A percentile compares a stretch with the other conserved stretches of the same genome.
These are phyloP conservation scores for Breynia disticha DNA, from an alignment of 441 rosid species.

Conservation along the genomic window DNA sequence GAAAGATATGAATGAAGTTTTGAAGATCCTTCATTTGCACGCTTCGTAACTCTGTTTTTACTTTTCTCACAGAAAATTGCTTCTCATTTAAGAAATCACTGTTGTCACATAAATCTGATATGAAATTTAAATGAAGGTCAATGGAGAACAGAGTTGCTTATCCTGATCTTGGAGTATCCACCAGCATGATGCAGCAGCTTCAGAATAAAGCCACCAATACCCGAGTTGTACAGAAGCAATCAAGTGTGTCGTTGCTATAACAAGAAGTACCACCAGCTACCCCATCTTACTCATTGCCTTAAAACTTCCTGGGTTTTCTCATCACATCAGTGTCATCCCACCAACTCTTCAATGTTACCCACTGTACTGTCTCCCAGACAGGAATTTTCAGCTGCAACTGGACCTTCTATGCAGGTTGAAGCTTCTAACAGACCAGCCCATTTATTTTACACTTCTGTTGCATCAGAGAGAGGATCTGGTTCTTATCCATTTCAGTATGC, in stretches of 20 bases:
- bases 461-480: constrained; percentile 18
- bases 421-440: constrained; percentile 11
- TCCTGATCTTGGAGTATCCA: constrained; percentile 13
- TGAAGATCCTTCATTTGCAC: too few relatives aligned
- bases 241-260: constrained; percentile 20
- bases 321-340: constrained; percentile 12
- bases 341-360: constrained; percentile 16
- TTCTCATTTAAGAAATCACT: too few relatives aligned
- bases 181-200: constrained; percentile 8
- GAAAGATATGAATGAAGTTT: too few relatives aligned
- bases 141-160: constrained; percentile 26
- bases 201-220: constrained; percentile 17
- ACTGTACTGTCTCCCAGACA: constrained; percentile 14
- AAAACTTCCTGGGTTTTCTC: constrained; percentile 16
- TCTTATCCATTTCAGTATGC: constrained; percentile 16
- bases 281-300: constrained; percentile 22
- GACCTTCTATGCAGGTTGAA: constrained; percentile 20
- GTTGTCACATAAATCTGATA: too few relatives aligned
- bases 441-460: constrained; percentile 4
- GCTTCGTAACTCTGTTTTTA: too few relatives aligned
- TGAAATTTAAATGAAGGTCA: too few relatives aligned
- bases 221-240: constrained; percentile 27
- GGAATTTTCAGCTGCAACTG: constrained; percentile 15
- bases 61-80: too few relatives aligned
- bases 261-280: constrained; percentile 33